Percentiles rank a stretch among this genome's conserved stretches.
These are phyloP conservation scores for Ophiocordyceps robertsii DNA, from an alignment of 2,329 filamentous ascomycete genomes.

Conservation along the genomic window DNA sequence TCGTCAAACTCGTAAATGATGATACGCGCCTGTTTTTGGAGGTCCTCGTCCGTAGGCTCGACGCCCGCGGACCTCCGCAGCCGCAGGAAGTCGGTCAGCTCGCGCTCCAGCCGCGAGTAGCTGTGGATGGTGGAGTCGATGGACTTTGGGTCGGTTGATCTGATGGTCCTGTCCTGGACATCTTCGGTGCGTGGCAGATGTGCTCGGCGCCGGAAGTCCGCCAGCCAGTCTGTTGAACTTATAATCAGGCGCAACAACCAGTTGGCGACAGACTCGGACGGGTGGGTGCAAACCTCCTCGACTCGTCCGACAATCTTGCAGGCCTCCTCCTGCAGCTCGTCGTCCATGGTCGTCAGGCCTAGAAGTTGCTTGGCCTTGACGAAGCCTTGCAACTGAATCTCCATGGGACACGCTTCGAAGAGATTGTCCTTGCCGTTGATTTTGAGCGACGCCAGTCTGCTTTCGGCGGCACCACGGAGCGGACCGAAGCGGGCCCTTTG, in stretches of 20 bases:
- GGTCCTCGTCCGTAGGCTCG: conserved; percentile 36
- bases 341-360: conserved; percentile 45
- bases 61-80: conserved; percentile 29
- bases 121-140: conserved; percentile 49
- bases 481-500: conserved; percentile 34
- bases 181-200: conserved; percentile 44
- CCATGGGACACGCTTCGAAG: conserved; percentile 43
- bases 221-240: conserved; percentile 38
- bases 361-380: conserved; percentile 36
- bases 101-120: conserved; percentile 40
- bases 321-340: conserved; percentile 46
- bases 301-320: conserved; percentile 43
- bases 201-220: conserved; percentile 40
- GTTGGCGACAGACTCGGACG: conserved; percentile 36
- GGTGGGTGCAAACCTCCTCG: conserved; percentile 35
- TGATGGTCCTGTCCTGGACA: conserved; percentile 30
- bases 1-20: conserved; percentile 51
- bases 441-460: conserved; percentile 31
- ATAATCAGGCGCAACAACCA: conserved; percentile 42
- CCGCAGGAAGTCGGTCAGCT: conserved; percentile 39
- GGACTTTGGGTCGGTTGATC: conserved; percentile 37
- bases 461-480: conserved; percentile 30
- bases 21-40: conserved; percentile 43
- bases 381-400: conserved; percentile 39
- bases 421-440: conserved; percentile 46